Base-by-base conservation (phyloP, 73 alveolate genomes). In the Urostyla sp. region DNA sequence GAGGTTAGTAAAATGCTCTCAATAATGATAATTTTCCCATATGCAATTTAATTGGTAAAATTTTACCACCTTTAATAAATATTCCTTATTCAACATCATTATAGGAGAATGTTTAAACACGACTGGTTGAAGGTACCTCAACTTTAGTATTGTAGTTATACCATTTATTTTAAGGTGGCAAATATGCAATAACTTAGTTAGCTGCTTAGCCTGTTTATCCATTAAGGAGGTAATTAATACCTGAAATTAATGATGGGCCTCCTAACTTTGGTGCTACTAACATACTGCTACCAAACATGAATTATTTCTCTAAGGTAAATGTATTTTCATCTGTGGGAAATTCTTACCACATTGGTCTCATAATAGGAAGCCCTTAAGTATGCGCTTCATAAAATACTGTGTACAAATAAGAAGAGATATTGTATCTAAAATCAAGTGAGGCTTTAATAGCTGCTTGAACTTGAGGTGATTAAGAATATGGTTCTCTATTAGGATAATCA, bases 401-500 rank as follows among this genome's bases (percentile, higher is more conserved):
- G 26, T 92, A 92, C 86, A 75, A 44, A 56, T 90, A 76, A 0
- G 89, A 91, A 15, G 80, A 67, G 49, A 90, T 46, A 23, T 40
- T 69, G 72, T 92, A 92, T 85, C 98, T 89, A 26, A 21, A 43
- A 20, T 30, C 38, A 0, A 77, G 6, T 6, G 84, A 60, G 24
- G 50, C 69, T 28, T 84, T 45, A 37, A 83, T 57, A 10, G 36
- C 74, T 24, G 40, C 63, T 44, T 20, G 10, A 18, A 18, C 52
- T 15, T 48, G 46, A 23, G 67, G 83, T 16, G 50, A 77, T 38
- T 72, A 73, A 16, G 35, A 18, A 97, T 96, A 96, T 27, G 99
- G 99, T 74, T 96, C 99, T 89, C 99, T 93, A 59, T 97, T 84
- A 46, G 72, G 57, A 8, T 94, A 72, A 7, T 75, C 92, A 27